Evolutionary conservation across 176 grass and related monocot genomes (phyloP).

Genomic region (Rhynchospora breviuscula): DNA sequence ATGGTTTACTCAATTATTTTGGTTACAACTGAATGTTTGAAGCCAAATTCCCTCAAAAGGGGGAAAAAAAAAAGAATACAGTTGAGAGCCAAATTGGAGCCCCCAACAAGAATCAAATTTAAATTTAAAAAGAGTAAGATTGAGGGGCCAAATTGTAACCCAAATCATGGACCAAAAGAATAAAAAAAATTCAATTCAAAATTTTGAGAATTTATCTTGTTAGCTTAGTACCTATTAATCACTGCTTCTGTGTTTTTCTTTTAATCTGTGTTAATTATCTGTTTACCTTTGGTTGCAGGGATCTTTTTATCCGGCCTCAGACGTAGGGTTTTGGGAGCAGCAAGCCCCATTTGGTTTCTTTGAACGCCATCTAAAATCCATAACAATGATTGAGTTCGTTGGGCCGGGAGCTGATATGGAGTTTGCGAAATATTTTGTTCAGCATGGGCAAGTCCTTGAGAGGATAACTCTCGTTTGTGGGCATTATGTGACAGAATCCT

Average conservation of each 20-base stretch:
- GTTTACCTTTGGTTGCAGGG: neutral
- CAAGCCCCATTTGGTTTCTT: constrained; percentile 10
- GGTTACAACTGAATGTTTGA: neutral
- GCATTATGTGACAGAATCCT: constrained; percentile 8
- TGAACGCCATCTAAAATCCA: neutral
- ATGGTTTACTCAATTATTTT: neutral
- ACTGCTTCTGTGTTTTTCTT: neutral
- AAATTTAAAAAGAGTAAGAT: neutral
- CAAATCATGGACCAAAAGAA: neutral
- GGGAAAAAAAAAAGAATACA: neutral
- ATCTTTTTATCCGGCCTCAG: neutral
- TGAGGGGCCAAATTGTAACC: neutral
- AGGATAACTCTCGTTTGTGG: constrained; percentile 14
- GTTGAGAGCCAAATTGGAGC: neutral
- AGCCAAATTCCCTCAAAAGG: neutral
- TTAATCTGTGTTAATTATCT: neutral
- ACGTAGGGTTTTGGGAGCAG: neutral
- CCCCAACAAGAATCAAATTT: too few species aligned
- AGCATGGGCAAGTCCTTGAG: constrained; percentile 8
- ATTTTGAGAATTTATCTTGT: neutral
- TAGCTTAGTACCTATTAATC: neutral
- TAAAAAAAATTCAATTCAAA: neutral
- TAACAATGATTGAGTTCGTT: constrained; percentile 12
- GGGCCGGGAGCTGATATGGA: constrained; percentile 9
- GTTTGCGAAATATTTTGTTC: constrained; percentile 9